Evolutionary conservation across 1,284 basidiomycete genomes (phyloP), one percentile per base, ranked within the genome.

Genomic region (Vanrija sp.): DNA sequence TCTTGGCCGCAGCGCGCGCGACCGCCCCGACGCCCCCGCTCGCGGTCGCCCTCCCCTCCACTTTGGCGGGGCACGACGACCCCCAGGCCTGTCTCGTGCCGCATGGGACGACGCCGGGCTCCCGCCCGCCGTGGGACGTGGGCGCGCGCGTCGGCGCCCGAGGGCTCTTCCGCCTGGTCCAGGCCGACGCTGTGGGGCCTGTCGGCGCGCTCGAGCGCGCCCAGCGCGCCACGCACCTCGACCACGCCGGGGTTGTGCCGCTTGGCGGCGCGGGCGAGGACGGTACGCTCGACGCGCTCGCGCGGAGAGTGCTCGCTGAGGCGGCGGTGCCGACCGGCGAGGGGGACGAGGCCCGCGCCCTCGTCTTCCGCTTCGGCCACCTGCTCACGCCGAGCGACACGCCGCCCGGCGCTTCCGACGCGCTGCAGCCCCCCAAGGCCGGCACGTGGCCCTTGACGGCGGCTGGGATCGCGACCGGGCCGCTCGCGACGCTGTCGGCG

Each of bases 111-210:
- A 35, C 57, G 19, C 22, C 39, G 19, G 24, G 38, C 3, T 36
- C 57, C 5, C 46, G 51, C 9, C 45, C 56, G 18, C 54, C 50
- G 3, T 59, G 54, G 54, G 41, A 53, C 7, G 46, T 43, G 8
- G 45, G 47, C 8, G 48, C 54, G 18, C 31, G 31, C 5, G 43
- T 45, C 6, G 49, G 36, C 4, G 51, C 36, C 19, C 47, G 51
- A 3, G 22, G 38, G 3, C 38, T 59, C 23, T 59, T 59, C 57
- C 57, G 57, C 25, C 46, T 59, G 20, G 23, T 36, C 5, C 39
- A 43, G n/a, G 39, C 25, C 5, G 22, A 25, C 35, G 18, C 19
- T 0, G 15, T 3, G 5, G 8, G 9, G 16, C 45, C 38, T 10
- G 16, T 35, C 2, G 25, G 39, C 3, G 25, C 10, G 14, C 47